Base-by-base conservation (phyloP, 140 eudicot species). In the Anethum foeniculum region DNA sequence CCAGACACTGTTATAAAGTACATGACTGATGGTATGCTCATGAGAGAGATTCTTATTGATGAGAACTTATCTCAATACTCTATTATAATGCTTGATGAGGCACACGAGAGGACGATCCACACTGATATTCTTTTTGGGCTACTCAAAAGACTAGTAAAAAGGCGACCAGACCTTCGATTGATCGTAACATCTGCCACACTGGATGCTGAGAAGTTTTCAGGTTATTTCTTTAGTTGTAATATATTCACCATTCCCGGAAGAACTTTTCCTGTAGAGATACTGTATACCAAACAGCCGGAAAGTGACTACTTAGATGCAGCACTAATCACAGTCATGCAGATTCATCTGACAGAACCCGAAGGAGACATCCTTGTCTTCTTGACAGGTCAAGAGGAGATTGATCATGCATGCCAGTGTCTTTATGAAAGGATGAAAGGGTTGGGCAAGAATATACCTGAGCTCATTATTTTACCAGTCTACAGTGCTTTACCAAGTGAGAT, bases 221-320 rank as follows among this genome's bases (percentile, higher is more conserved):
- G 91, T 16, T 89, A 87, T 84, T 87, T 89, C 84, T 89, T 85
- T 82, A 79, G 84, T 64, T 87, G 91, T 79, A 87, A 85, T 76
- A 87, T 89, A 51, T 87, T 89, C 77, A 89, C 91, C 5, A 87
- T 89, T 19, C 93, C 93, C 6, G 97, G 98, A 43, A 92, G 98
- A 73, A 92, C 97, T 11, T 92, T 89, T 87, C 97, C 97, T 14
- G 98, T 94, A 56, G 97, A 94, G 75, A 94, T 94, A 78, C 87
- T 94, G 27, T 94, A 94, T 84, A 90, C 98, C 46, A 92, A 94
- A 87, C 96, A 92, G 82, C 98, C 98, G 8, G 98, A 94, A 82
- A 92, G 94, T 27, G 96, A 94, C 84, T 94, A 94, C 81, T 88
- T 94, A 30, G 98, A 94, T 84, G 98, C 98, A 39, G 85, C 97